Evolutionary conservation across 1,139 yeast species (phyloP).

Genomic region (Magnusiomyces fungicola): DNA sequence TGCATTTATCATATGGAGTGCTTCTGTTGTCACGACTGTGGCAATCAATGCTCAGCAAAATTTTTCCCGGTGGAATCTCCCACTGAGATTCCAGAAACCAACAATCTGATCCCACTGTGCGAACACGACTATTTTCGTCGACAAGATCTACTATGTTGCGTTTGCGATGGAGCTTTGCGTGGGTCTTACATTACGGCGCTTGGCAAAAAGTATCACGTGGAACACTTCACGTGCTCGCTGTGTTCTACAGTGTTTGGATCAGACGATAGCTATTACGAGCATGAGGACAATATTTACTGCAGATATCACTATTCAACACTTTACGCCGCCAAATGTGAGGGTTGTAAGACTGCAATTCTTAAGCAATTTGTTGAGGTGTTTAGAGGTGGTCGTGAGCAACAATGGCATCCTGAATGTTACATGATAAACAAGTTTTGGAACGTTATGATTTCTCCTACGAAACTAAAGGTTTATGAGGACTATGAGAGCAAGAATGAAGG

Average conservation of each 20-base stretch:
- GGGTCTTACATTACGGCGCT: conserved; percentile 94
- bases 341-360: conserved; percentile 84
- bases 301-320: conserved; percentile 83
- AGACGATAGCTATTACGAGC: conserved; percentile 90
- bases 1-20: conserved; percentile 80
- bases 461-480: conserved; percentile 4
- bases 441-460: conserved; percentile 37
- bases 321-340: conserved; percentile 87
- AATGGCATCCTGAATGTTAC: conserved; percentile 99
- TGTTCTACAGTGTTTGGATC: conserved; percentile 85
- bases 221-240: conserved; percentile 87
- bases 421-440: conserved; percentile 98
- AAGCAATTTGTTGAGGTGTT: conserved; percentile 91
- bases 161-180: conserved; percentile 76
- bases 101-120: conserved; percentile 69
- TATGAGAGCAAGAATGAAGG: background rate
- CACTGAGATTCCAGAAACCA: conserved; percentile 25
- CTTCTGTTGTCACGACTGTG: conserved; percentile 79
- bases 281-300: conserved; percentile 74
- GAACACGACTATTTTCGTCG: conserved; percentile 89
- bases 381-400: conserved; percentile 89
- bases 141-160: conserved; percentile 72
- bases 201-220: conserved; percentile 87
- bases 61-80: conserved; percentile 49
- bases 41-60: conserved; percentile 62